Base-by-base conservation (phyloP, 1,139 yeast species). In the Meyerozyma elateridarum region DNA sequence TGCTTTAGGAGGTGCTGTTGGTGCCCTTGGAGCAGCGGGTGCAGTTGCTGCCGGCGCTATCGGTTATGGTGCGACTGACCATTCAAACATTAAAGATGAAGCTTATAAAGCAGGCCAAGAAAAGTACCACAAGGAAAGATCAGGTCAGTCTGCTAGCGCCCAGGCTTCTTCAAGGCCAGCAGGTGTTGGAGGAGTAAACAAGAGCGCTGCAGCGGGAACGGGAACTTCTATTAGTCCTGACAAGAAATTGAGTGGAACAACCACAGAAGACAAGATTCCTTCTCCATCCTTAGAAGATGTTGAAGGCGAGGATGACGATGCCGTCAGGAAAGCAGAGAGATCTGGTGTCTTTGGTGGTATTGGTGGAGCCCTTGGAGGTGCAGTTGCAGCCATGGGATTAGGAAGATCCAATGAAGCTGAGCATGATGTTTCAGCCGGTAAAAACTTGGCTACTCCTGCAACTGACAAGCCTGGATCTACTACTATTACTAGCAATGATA, bases 11-110 rank as follows among this genome's bases (percentile, higher is more conserved):
- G 44, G 50, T 8, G 48, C 48, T 11, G 39, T 36, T 22, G 46
- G 42, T 6, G 48, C 49, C n/a, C 35, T 42, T 24, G 46, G 44
- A 4, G 47, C 48, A 5, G 47, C 41, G 16, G 51, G 46, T 8
- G 51, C 48, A 16, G 36, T 26, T 9, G 44, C 42, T 22, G 45
- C 45, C 9, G 40, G 38, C 16, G 37, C 37, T 18, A 18, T 40
- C 15, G 48, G 49, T n/a, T 36, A 33, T 20, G 38, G 36, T 17
- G 34, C 32, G 8, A 28, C 29, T 12, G 15, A 19, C 15, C 16
- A n/a, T n/a, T 19, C 29, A 8, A 11, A 15, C 3, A 11, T 24
- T 13, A 29, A 36, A 15, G 30, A 39, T 11, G 51, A 47, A 22
- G 40, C 51, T 15, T 40, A 45, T 22, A 39, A 41, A 16, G 49